Conservation (phyloP, 306 rosid species). For the Cucurbita pepo region DNA sequence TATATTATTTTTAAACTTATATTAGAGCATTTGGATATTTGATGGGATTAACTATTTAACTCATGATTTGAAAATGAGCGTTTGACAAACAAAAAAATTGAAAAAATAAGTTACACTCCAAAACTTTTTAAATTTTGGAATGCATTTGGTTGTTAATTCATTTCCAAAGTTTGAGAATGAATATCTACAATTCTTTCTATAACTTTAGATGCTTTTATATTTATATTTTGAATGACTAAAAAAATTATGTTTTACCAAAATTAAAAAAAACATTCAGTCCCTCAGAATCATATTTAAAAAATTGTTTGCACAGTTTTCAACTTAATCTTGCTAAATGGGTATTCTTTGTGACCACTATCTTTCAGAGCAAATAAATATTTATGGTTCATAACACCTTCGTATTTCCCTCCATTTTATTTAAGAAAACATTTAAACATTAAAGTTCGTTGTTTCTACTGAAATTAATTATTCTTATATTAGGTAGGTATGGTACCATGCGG, state of each 20-base stretch:
- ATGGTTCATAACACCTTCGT: neutral
- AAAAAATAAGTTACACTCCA: neutral
- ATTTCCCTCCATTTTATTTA: neutral
- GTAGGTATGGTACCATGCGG: constrained; percentile 98
- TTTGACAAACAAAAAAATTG: neutral
- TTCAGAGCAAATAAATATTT: neutral
- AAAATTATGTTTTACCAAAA: neutral
- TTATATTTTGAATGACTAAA: neutral
- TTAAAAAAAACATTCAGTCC: neutral
- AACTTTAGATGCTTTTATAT: neutral
- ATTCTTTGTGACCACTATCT: neutral
- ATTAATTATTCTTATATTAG: constrained; percentile 26
- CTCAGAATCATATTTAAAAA: neutral
- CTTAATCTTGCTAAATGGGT: neutral
- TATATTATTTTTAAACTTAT: neutral
- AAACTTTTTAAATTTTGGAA: neutral
- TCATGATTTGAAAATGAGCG: neutral
- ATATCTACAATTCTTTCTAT: neutral
- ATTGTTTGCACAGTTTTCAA: neutral
- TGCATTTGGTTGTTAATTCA: neutral
- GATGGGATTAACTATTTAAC: neutral
- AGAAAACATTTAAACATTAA: neutral
- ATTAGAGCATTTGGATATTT: neutral
- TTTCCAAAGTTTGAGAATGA: neutral
- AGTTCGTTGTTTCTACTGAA: constrained; percentile 6